Conservation (phyloP, 306 rosid genomes). For the Cyclanthera cordifolia region DNA sequence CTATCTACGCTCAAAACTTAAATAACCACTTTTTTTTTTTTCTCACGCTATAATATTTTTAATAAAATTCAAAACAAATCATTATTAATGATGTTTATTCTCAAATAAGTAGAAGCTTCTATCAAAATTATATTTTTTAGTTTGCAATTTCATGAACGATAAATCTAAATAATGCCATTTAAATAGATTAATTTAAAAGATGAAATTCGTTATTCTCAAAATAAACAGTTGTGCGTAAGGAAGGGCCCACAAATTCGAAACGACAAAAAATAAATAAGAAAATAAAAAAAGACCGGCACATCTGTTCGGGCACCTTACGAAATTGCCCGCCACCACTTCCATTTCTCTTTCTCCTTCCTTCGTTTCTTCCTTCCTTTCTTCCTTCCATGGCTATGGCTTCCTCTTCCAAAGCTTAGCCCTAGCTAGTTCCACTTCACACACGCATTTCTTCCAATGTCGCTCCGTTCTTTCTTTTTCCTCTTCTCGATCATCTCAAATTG, state of each 20-base stretch:
- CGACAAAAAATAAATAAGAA: too few species aligned
- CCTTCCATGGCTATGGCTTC: conserved; percentile 1
- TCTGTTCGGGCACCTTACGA: not conserved
- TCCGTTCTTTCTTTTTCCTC: not conserved
- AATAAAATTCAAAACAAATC: too few species aligned
- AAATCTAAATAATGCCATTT: too few species aligned
- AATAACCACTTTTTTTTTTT: too few species aligned
- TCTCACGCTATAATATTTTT: too few species aligned
- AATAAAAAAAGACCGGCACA: not conserved
- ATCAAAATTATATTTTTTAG: too few species aligned
- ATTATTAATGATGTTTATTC: too few species aligned
- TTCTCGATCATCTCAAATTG: not conserved
- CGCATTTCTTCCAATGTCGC: not conserved
- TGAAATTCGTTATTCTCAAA: too few species aligned
- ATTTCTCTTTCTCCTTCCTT: not conserved
- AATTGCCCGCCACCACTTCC: conserved; percentile 1
- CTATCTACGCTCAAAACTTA: too few species aligned
- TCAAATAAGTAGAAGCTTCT: too few species aligned
- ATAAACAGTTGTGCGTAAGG: not conserved
- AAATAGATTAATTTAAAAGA: too few species aligned
- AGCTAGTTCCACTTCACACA: not conserved
- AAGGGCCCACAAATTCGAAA: not conserved
- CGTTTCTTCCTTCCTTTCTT: not conserved
- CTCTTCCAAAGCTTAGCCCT: not conserved
- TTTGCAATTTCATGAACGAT: too few species aligned